A percentile compares a stretch with the other conserved stretches of the same genome.
Evolutionary conservation across 78 protist species (phyloP).

Genomic region (Dictyostelium discoideum): dicty_2.7 NC_007090.3:706501-707000

Average conservation of each 20-base stretch:
- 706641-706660: conserved; percentile 11
- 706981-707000: not conserved
- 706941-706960: not conserved
- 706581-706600: conserved; percentile 8
- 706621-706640: not conserved
- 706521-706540: not conserved
- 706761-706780: not conserved
- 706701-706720: not conserved
- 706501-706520: conserved; percentile 26
- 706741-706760: conserved; percentile 34
- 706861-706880: not conserved
- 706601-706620: not conserved
- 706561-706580: not conserved
- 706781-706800: not conserved
- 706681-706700: not conserved
- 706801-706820: not conserved
- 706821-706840: conserved; percentile 32
- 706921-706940: not conserved
- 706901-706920: conserved; percentile 20
- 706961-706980: not conserved
- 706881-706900: not conserved
- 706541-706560: not conserved
- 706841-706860: not conserved
- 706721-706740: conserved; percentile 44
- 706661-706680: not conserved